These are phyloP conservation scores for Ganoderma multipileum DNA, from an alignment of 1,284 basidiomycete genomes.

Conservation along the genomic window DNA sequence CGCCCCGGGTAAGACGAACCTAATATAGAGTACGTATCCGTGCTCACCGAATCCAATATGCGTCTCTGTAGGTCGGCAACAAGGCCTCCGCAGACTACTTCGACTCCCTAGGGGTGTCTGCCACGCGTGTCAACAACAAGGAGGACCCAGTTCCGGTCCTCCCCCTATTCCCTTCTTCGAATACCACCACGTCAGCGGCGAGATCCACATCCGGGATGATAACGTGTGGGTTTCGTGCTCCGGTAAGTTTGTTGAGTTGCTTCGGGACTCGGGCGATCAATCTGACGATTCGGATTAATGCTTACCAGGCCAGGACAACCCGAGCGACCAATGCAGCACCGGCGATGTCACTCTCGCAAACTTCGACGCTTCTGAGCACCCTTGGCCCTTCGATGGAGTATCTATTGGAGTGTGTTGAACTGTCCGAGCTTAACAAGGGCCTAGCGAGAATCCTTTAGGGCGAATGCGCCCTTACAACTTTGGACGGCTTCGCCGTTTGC, in stretches of 20 bases:
- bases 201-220: constrained; percentile 60
- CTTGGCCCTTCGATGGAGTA: constrained; percentile 64
- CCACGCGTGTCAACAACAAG: constrained; percentile 39
- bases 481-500: no score
- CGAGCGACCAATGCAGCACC: constrained; percentile 56
- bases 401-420: constrained; percentile 53
- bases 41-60: neutral
- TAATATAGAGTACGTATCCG: neutral
- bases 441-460: no score
- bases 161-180: constrained; percentile 49
- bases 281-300: constrained; percentile 4
- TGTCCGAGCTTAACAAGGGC: neutral
- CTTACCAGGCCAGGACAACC: constrained; percentile 60
- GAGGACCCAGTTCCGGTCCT: constrained; percentile 36
- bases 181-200: constrained; percentile 62
- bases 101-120: constrained; percentile 51
- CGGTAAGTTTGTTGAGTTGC: constrained; percentile 36
- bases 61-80: constrained; percentile 59
- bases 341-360: constrained; percentile 63
- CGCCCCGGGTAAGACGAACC: constrained; percentile 54
- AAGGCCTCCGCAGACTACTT: constrained; percentile 61
- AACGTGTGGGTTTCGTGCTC: constrained; percentile 54
- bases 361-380: constrained; percentile 51
- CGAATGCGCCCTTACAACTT: no score
- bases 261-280: neutral